Evolutionary conservation across 345 rosid genomes (phyloP), one percentile per base, ranked within the genome.

Genomic region (Tarenaya hassleriana): DNA sequence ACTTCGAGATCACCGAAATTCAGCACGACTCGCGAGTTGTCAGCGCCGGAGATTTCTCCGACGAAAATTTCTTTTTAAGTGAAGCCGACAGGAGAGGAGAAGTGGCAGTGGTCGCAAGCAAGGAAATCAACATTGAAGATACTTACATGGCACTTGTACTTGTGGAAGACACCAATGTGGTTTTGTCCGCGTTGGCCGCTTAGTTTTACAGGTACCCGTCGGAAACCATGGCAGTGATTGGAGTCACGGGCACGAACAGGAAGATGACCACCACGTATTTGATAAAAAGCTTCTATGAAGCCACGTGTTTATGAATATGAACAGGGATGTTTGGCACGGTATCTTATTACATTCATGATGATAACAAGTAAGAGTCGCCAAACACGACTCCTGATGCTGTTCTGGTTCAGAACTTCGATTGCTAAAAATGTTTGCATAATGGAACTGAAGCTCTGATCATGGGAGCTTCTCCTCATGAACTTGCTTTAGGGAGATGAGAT

Each of bases 11-110:
- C 64, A 73, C 75, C 5, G 98, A 95, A 46, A 87, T 91, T 39
- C 96, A 87, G 27, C 95, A 91, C 9, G 98, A 91, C 55, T 87
- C 98, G 2, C 72, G 95, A 27, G 64, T 79, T 12, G 95, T 91
- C n/a, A 79, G 64, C 52, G 77, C 88, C 16, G 96, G 98, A 38
- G 96, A 87, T 76, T 73, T 91, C 70, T 87, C 74, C 1, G 88
- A 82, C 42, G 91, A 78, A 34, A 84, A 84, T 67, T 72, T 86
- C 66, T 77, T 61, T 62, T 64, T 91, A 70, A 84, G 79, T 27
- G 98, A 91, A 78, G 96, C 96, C 42, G 95, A 87, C 53, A 91
- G 87, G 74, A 84, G 98, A 79, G 96, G 96, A 59, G 96, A 95
- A 5, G 92, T 84, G 68, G 95, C 96, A 0, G 89, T 91, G 43